Conservation (phyloP, 257 asterid genomes). For the Fraxinus excelsior region DNA sequence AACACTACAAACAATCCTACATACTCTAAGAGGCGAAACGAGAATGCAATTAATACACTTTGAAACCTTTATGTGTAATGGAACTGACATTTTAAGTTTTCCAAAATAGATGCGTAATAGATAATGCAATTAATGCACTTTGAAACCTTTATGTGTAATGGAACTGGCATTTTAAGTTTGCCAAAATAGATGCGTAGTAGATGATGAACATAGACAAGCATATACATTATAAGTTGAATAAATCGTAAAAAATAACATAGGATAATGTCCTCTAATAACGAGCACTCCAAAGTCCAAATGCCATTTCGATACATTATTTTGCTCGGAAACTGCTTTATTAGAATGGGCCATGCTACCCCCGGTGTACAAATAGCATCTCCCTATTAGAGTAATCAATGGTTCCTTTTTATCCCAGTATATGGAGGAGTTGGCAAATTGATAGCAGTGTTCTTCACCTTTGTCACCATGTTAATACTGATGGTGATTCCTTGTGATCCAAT, state of each 20-base stretch:
- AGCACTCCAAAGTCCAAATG: background rate
- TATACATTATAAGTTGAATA: background rate
- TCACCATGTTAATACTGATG: constrained; percentile 95
- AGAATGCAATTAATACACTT: background rate
- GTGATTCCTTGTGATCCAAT: constrained; percentile 97
- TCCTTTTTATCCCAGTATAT: constrained; percentile 69
- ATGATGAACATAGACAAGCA: background rate
- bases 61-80: too few relatives aligned
- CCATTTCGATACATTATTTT: background rate
- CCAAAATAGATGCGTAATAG: background rate
- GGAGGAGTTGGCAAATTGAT: constrained; percentile 91
- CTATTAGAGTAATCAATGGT: background rate
- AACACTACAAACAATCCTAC: too few relatives aligned
- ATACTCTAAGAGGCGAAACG: too few relatives aligned
- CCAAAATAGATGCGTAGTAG: background rate
- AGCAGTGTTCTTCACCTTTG: constrained; percentile 88
- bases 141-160: background rate
- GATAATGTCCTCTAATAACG: background rate
- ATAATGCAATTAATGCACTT: background rate
- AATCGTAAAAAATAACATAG: background rate
- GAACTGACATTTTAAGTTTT: background rate
- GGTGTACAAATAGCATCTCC: too few relatives aligned
- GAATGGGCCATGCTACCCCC: too few relatives aligned
- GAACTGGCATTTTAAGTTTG: background rate
- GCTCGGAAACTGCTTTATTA: background rate